These are phyloP conservation scores for Ceratobasidium sp. DNA, from an alignment of 1,284 basidiomycete genomes.

Conservation along the genomic window DNA sequence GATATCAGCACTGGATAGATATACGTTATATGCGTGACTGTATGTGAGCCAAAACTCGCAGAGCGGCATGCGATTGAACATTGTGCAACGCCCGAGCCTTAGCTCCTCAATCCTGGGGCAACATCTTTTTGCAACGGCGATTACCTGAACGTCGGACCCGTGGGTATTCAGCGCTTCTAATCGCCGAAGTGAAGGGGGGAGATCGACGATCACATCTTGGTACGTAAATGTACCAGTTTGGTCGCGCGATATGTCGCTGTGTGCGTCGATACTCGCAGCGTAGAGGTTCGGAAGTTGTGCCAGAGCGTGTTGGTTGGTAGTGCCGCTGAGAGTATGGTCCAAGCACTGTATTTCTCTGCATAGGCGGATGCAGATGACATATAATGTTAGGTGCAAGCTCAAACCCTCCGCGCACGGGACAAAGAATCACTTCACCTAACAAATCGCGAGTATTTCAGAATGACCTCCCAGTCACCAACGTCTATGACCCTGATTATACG, in stretches of 20 bases:
- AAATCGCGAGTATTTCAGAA: not conserved
- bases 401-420: too few relatives aligned
- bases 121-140: not conserved
- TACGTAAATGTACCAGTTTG: slow-evolving; percentile 1
- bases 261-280: slow-evolving; percentile 13
- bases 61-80: not conserved
- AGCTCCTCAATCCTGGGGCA: slow-evolving; percentile 2
- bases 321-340: not conserved
- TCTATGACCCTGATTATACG: not conserved
- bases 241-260: not conserved
- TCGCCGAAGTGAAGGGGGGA: slow-evolving; percentile 10
- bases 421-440: too few relatives aligned
- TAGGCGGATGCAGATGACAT: not conserved
- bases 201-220: too few relatives aligned
- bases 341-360: not conserved
- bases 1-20: slow-evolving; percentile 16
- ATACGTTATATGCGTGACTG: slow-evolving; percentile 11
- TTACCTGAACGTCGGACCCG: slow-evolving; percentile 17
- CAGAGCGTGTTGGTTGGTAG: not conserved
- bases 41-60: slow-evolving; percentile 19
- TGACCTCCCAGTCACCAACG: not conserved
- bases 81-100: too few relatives aligned
- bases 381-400: not conserved
- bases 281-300: not conserved
- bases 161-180: slow-evolving; percentile 2